phyloP scores from a whole-genome alignment of 306 rosid genomes.

The Sicyos edulis region DNA sequence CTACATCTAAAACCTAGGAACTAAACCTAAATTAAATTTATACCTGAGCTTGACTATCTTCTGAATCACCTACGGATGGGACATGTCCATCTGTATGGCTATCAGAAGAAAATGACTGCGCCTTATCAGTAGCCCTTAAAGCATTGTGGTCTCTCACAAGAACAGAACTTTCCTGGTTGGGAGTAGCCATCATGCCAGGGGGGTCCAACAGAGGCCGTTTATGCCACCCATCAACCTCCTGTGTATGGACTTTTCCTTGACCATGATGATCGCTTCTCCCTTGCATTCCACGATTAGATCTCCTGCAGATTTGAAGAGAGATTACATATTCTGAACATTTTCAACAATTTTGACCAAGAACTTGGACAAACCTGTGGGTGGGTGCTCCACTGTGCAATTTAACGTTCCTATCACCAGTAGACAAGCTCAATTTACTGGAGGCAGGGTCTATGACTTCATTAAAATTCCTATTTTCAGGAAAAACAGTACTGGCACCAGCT shows the following conservation, averaged over 20 bases:
- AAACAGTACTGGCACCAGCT: constrained; percentile 26
- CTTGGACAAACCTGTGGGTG: constrained; percentile 57
- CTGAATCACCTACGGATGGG: constrained; percentile 40
- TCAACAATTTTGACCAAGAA: constrained; percentile 29
- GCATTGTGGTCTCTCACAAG: constrained; percentile 47
- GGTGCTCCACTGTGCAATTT: constrained; percentile 38
- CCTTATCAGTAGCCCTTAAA: constrained; percentile 34
- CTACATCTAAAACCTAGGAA: too few species aligned
- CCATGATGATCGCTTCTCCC: constrained; percentile 49
- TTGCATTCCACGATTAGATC: constrained; percentile 47
- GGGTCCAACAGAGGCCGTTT: constrained; percentile 43
- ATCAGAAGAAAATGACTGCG: constrained; percentile 35
- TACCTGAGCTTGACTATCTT: constrained; percentile 68
- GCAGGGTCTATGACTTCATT: constrained; percentile 35
- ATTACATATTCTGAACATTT: constrained; percentile 24
- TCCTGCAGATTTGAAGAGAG: constrained; percentile 55
- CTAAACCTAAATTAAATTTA: too few species aligned
- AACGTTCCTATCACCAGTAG: constrained; percentile 42
- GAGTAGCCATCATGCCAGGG: constrained; percentile 34
- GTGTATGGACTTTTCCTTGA: constrained; percentile 43
- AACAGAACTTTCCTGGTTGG: constrained; percentile 37
- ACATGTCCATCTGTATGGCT: constrained; percentile 46
- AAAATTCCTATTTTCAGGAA: constrained; percentile 30
- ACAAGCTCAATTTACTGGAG: constrained; percentile 33
- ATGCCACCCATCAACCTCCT: constrained; percentile 58